Evolutionary conservation across 1,139 yeast species (phyloP).

Genomic region (Yamadazyma buinensis): DNA sequence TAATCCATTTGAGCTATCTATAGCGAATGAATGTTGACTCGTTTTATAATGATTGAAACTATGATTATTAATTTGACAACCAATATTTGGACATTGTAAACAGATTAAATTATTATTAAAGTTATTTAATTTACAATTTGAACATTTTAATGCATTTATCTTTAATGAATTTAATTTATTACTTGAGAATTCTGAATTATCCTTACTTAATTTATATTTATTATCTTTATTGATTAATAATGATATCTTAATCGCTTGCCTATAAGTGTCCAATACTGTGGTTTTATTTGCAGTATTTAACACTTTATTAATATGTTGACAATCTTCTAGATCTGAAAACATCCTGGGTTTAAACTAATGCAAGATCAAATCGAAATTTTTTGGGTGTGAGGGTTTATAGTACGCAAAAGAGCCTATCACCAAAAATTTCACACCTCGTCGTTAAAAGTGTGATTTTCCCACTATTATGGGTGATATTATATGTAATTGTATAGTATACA

Average conservation of each 20-base stretch:
- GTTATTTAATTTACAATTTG: constrained; percentile 44
- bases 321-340: constrained; percentile 30
- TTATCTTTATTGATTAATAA: constrained; percentile 23
- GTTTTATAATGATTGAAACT: constrained; percentile 58
- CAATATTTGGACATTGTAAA: constrained; percentile 79
- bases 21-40: constrained; percentile 71
- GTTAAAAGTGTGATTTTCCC: too few relatives aligned
- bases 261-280: constrained; percentile 55
- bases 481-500: too few relatives aligned
- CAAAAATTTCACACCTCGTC: too few relatives aligned
- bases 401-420: too few relatives aligned
- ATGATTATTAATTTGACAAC: constrained; percentile 58
- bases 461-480: too few relatives aligned
- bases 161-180: constrained; percentile 35
- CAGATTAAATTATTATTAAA: constrained; percentile 61
- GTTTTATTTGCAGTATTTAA: constrained; percentile 52
- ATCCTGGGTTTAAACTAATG: too few relatives aligned
- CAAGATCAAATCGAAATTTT: too few relatives aligned
- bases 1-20: constrained; percentile 55
- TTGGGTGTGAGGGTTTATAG: too few relatives aligned
- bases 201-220: constrained; percentile 27
- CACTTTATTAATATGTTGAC: constrained; percentile 54
- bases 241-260: constrained; percentile 52
- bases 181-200: constrained; percentile 25
- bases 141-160: constrained; percentile 44